Base-by-base conservation (phyloP, 805 yeast genomes). In the Tetrapisispora pingtungensis region DNA sequence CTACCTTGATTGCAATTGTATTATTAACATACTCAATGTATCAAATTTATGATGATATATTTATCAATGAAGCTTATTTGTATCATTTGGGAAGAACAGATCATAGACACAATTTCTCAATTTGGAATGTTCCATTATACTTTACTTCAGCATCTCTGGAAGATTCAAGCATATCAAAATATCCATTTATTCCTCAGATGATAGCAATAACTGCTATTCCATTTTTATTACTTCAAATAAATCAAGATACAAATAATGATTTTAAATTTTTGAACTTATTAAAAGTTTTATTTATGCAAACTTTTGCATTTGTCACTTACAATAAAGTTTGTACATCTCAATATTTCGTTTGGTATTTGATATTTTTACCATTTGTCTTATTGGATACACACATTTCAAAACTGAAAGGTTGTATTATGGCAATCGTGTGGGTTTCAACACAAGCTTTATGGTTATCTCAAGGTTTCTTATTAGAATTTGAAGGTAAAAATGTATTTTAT, bases 51-150 rank as follows among this genome's bases (percentile, higher is more conserved):
- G 96, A 96, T 1, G 58, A 66, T 39, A 90, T 85, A 50, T 90
- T 81, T 58, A 47, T 93, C 12, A 68, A 77, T 35, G 84, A 90
- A 53, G 74, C 96, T 0, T 88, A 85, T 58, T 57, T 87, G 4
- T 89, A 90, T 59, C 98, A 90, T 62, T 66, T 90, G 35, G 70
- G 76, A 8, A 70, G 98, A 48, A 64, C 86, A 4, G 98, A 93
- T 61, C 98, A 93, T 62, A 76, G 98, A 40, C 98, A 93, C 65
- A 93, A 93, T 64, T 93, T 93, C 59, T 85, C 96, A 4, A 69
- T 89, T 2, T 93, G 89, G 74, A 84, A 89, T 60, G 67, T 86
- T 12, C 67, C 81, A 19, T 67, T 93, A 34, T 84, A 83, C 60
- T 76, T 74, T 57, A 73, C 73, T 38, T 80, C 88, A 4, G 63